Conservation (phyloP, 2,329 filamentous ascomycete genomes). For the Cephalotrichum gorgonifer region DNA sequence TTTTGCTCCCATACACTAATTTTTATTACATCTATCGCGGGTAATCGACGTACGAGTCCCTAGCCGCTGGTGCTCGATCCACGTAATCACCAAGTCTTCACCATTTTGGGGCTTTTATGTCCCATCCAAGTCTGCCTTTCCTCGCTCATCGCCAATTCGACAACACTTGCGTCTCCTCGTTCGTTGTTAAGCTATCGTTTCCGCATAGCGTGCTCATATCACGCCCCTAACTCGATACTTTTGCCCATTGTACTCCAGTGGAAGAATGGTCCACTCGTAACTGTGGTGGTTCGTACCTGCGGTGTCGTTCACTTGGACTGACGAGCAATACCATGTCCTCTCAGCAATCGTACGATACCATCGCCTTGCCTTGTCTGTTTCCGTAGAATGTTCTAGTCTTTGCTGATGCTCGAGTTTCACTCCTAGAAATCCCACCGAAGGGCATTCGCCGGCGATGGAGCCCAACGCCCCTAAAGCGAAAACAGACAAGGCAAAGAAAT, state of each 20-base stretch:
- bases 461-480: too few species aligned
- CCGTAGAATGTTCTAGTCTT: not conserved
- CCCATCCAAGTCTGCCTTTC: too few species aligned
- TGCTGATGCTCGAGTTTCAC: too few species aligned
- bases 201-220: too few species aligned
- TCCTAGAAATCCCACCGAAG: not conserved
- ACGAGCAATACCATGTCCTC: not conserved
- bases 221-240: not conserved
- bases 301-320: not conserved
- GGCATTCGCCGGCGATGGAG: not conserved
- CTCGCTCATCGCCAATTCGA: too few species aligned
- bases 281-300: too few species aligned
- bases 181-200: too few species aligned
- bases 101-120: too few species aligned
- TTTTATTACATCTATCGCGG: not conserved
- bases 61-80: not conserved
- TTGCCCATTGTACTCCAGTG: not conserved
- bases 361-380: not conserved
- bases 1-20: not conserved
- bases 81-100: not conserved
- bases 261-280: not conserved
- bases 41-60: too few species aligned
- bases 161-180: too few species aligned
- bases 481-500: conserved; percentile 85
- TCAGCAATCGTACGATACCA: not conserved